These are phyloP conservation scores for sweet orange (Citrus sinensis) DNA, from an alignment of 345 rosid genomes.

Conservation along the genomic window DVS_A1.0 CM039168.1:29173501-29174000, in stretches of 20 bases:
- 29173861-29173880: too few species aligned
- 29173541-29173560: neutral
- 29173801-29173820: slow-evolving; percentile 25
- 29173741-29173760: too few species aligned
- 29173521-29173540: slow-evolving; percentile 12
- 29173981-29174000: too few species aligned
- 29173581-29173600: slow-evolving; percentile 15
- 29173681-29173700: slow-evolving; percentile 32
- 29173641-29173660: slow-evolving; percentile 29
- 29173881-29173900: too few species aligned
- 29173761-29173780: too few species aligned
- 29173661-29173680: neutral
- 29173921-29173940: too few species aligned
- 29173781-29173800: slow-evolving; percentile 17
- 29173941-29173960: too few species aligned
- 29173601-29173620: slow-evolving; percentile 41
- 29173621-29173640: slow-evolving; percentile 41
- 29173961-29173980: too few species aligned
- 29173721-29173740: slow-evolving; percentile 2
- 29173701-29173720: neutral
- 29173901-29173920: too few species aligned
- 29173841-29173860: too few species aligned
- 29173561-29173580: neutral
- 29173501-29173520: slow-evolving; percentile 28
- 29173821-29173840: neutral